Base-by-base conservation (phyloP, 1,284 basidiomycete genomes). In the Melampsora americana region DNA sequence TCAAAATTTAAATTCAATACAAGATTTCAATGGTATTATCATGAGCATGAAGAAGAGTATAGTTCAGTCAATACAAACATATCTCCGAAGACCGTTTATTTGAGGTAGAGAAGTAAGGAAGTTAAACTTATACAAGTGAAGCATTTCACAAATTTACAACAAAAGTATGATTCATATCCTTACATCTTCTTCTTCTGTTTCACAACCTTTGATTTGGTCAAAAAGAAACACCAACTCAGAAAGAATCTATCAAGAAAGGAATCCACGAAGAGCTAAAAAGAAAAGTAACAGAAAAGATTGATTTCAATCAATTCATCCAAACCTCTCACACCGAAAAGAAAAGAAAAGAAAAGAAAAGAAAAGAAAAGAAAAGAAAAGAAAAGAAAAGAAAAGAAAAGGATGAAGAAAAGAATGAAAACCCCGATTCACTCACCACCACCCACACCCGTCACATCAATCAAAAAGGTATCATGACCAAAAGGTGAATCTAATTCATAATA, bases 401-500 rank as follows among this genome's bases (percentile, higher is more conserved):
- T 65, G 11, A 65, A 12, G 6, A 14, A 44, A 26, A 20, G 32
- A 18, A 73, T n/a, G 28, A 42, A 66, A 26, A 12, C 23, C 9
- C n/a, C n/a, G 23, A 20, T 62, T 62, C 20, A 75, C 72, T 30
- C 18, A 75, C 72, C 72, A 50, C 72, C 66, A 2, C 72, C 72
- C 12, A 75, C 65, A 18, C 66, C 72, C 30, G 65, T 35, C n/a
- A 62, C 11, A 68, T 75, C 72, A 30, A 75, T 75, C 85, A 99
- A 85, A 85, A 99, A 99, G 35, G 93, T 97, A 84, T 99, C 95
- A 78, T 84, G 84, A 14, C 96, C 96, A 92, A 94, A 98, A 18
- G 98, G 95, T 4, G 95, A 94, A 53, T 96, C 95, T 9, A 99
- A 87, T 84, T 99, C 96, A 83, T 95, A 99, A 84, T 98, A 99